These are phyloP conservation scores for Pelargonium australe DNA, from an alignment of 441 rosid species.

Conservation along the genomic window DNA sequence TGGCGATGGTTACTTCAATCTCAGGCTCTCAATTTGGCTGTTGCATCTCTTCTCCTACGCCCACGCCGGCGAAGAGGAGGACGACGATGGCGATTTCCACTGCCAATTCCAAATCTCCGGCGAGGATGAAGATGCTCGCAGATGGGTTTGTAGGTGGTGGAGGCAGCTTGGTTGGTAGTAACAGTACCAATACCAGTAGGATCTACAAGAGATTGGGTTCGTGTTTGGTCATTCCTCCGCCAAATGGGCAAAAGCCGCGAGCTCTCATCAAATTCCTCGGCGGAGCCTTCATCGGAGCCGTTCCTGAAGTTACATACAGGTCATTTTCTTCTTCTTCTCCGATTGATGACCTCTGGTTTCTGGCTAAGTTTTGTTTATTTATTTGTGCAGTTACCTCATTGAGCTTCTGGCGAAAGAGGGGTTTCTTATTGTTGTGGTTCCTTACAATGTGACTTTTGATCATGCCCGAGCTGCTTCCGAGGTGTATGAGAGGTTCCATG, in stretches of 20 bases:
- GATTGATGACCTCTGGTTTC: neutral
- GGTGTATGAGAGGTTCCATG: constrained; percentile 63
- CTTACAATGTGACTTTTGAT: constrained; percentile 84
- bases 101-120: neutral
- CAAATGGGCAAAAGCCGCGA: constrained; percentile 44
- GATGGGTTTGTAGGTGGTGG: constrained; percentile 33
- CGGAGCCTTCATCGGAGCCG: constrained; percentile 86
- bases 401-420: constrained; percentile 89
- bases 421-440: constrained; percentile 67
- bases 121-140: constrained; percentile 21
- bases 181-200: constrained; percentile 7
- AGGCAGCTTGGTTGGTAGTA: constrained; percentile 18
- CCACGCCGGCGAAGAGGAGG: no score
- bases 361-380: neutral
- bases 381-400: constrained; percentile 47
- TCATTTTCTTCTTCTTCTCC: constrained; percentile 16
- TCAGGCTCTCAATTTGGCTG: constrained; percentile 4
- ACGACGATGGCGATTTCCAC: neutral
- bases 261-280: constrained; percentile 82
- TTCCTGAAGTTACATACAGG: constrained; percentile 89
- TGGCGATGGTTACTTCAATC: constrained; percentile 27
- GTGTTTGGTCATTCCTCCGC: constrained; percentile 61
- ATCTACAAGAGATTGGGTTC: constrained; percentile 38
- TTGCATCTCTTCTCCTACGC: constrained; percentile 7
- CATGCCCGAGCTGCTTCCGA: constrained; percentile 70